Evolutionary conservation across 1,139 yeast genomes (phyloP).

Genomic region (Debaryomyces subglobosus): DNA sequence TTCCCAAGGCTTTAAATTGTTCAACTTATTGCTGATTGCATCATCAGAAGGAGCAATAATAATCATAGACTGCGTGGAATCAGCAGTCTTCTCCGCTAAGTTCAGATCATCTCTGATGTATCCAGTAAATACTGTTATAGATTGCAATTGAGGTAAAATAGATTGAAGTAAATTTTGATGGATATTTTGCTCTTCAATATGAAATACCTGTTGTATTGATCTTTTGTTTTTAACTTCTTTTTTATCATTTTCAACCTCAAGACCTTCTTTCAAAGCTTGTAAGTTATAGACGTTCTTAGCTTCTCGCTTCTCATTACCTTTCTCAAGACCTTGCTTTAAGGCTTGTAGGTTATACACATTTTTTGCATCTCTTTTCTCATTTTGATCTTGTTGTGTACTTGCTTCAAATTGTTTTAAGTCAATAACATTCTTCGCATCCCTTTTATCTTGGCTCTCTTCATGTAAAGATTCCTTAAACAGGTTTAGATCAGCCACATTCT

Average conservation of each 20-base stretch:
- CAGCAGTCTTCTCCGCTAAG: constrained; percentile 45
- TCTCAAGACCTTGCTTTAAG: constrained; percentile 10
- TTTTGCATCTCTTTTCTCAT: constrained; percentile 24
- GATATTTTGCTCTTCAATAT: constrained; percentile 8
- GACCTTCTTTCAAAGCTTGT: constrained; percentile 13
- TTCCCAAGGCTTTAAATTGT: constrained; percentile 66
- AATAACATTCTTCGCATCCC: constrained; percentile 21
- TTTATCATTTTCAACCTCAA: too few relatives aligned
- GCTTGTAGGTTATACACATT: constrained; percentile 20
- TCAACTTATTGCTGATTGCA: constrained; percentile 44
- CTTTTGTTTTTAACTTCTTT: constrained; percentile 10
- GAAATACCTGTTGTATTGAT: constrained; percentile 11
- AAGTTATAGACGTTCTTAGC: constrained; percentile 28
- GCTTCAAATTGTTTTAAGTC: constrained; percentile 20
- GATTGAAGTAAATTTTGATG: constrained; percentile 28
- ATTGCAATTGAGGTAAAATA: constrained; percentile 46
- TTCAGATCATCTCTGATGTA: constrained; percentile 57
- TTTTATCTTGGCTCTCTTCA: constrained; percentile 40
- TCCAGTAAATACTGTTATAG: constrained; percentile 55
- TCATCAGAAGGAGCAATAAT: constrained; percentile 64
- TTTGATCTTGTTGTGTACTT: constrained; percentile 1
- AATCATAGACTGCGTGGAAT: constrained; percentile 38
- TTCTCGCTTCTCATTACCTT: constrained; percentile 16
- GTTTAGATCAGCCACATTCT: constrained; percentile 3
- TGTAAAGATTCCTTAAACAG: constrained; percentile 11